Evolutionary conservation across 2,329 filamentous ascomycete species (phyloP).

Genomic region (Colletotrichum sp.): DNA sequence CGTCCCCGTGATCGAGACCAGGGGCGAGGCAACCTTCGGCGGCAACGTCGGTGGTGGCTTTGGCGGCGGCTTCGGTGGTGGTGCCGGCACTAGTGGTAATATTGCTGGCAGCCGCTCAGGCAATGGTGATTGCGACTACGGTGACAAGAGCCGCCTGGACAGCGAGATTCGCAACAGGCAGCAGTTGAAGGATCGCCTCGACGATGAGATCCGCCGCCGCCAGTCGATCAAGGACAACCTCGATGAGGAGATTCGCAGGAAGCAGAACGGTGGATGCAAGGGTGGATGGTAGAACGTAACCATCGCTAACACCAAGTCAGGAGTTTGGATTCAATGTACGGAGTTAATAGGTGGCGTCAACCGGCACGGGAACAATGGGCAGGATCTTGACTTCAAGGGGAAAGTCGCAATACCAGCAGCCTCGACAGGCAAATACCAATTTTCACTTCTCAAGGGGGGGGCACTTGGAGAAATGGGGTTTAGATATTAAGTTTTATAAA

Average conservation of each 20-base stretch:
- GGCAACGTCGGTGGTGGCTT: neutral
- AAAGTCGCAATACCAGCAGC: neutral
- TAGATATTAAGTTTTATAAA: neutral
- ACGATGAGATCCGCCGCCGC: conserved; percentile 13
- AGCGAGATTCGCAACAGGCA: conserved; percentile 33
- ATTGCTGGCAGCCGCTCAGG: neutral
- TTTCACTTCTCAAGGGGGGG: neutral
- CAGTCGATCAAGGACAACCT: neutral
- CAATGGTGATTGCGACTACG: neutral
- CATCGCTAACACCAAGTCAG: fast-evolving
- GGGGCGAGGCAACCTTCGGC: neutral
- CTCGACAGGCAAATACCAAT: neutral
- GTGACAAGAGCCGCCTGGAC: neutral
- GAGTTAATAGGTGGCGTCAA: neutral
- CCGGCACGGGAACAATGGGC: neutral
- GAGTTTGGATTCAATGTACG: neutral
- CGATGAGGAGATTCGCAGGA: neutral
- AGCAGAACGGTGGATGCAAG: neutral
- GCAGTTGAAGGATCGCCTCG: conserved; percentile 27
- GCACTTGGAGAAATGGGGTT: neutral
- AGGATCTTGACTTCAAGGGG: neutral
- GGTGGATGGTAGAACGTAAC: neutral
- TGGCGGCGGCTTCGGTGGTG: neutral
- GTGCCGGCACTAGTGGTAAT: neutral
- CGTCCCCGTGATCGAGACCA: neutral